Percentiles rank a stretch among this genome's conserved stretches.
phyloP scores from a whole-genome alignment of 257 asterid species.

The Jasminum sambac region DNA sequence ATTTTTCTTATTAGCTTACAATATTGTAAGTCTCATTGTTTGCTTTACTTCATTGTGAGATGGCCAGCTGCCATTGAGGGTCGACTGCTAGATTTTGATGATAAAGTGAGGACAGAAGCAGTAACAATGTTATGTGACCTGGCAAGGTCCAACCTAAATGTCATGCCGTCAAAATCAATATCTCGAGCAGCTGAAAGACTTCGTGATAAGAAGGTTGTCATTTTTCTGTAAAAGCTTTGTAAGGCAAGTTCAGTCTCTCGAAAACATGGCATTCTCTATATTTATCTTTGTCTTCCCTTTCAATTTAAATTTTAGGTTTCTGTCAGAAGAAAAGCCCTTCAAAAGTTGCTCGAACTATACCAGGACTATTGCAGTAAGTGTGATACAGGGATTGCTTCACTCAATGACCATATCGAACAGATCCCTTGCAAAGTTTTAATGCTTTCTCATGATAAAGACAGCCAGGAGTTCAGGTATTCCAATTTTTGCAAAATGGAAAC shows the following conservation, averaged over 20 bases:
- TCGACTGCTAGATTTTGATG: constrained; percentile 80
- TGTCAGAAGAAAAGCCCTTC: constrained; percentile 72
- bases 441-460: constrained; percentile 81
- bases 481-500: constrained; percentile 17
- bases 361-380: constrained; percentile 68
- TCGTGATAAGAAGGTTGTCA: constrained; percentile 82
- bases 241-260: constrained; percentile 18
- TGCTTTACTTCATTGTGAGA: constrained; percentile 28
- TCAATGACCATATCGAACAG: constrained; percentile 62
- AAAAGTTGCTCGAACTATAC: constrained; percentile 76
- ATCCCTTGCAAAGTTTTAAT: constrained; percentile 79
- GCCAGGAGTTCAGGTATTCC: constrained; percentile 77
- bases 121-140: constrained; percentile 69
- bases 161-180: constrained; percentile 51
- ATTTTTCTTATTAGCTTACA: constrained; percentile 16
- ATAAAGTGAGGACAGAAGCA: constrained; percentile 77
- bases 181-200: constrained; percentile 68
- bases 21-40: constrained; percentile 14
- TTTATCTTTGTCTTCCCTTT: constrained; percentile 23
- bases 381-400: constrained; percentile 36
- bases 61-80: constrained; percentile 67
- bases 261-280: constrained; percentile 1
- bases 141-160: constrained; percentile 47
- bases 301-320: constrained; percentile 42
- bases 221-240: constrained; percentile 23